Percentiles rank a stretch among this genome's conserved stretches.
Evolutionary conservation across 108 stramenopile genomes (phyloP).

Genomic region (Aurantiochytrium sp.): DNA sequence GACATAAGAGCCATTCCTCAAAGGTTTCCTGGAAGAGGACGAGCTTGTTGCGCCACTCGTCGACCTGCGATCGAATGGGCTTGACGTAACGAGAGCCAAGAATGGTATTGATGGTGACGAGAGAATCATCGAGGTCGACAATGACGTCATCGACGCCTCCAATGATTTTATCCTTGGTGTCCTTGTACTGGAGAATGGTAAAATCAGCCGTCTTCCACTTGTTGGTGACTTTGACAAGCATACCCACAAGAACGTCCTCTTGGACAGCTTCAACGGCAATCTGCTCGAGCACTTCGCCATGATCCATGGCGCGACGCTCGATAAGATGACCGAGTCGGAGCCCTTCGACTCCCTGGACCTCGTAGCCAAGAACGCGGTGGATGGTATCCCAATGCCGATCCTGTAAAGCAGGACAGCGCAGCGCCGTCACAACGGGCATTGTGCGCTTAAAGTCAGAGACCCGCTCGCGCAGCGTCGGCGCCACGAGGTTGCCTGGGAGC

Average conservation of each 20-base stretch:
- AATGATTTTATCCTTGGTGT: constrained; percentile 28
- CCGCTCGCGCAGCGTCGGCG: constrained; percentile 22
- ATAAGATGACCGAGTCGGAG: neutral
- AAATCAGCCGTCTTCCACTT: constrained; percentile 35
- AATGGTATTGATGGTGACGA: constrained; percentile 40
- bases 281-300: constrained; percentile 21
- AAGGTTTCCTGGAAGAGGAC: constrained; percentile 34
- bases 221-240: constrained; percentile 23
- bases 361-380: constrained; percentile 12
- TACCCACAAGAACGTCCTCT: constrained; percentile 22
- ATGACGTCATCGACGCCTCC: constrained; percentile 39
- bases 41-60: constrained; percentile 22
- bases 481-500: constrained; percentile 28
- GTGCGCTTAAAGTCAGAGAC: constrained; percentile 31
- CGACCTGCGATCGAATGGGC: constrained; percentile 29
- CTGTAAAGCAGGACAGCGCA: constrained; percentile 19
- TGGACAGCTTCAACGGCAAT: constrained; percentile 37
- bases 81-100: constrained; percentile 42
- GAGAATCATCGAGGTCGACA: constrained; percentile 37
- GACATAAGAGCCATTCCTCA: constrained; percentile 45
- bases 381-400: constrained; percentile 35
- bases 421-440: constrained; percentile 35
- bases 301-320: neutral
- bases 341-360: neutral
- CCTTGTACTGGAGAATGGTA: constrained; percentile 28